These are phyloP conservation scores for Carex pumila DNA, from an alignment of 176 grass and related monocot species.

Conservation along the genomic window DNA sequence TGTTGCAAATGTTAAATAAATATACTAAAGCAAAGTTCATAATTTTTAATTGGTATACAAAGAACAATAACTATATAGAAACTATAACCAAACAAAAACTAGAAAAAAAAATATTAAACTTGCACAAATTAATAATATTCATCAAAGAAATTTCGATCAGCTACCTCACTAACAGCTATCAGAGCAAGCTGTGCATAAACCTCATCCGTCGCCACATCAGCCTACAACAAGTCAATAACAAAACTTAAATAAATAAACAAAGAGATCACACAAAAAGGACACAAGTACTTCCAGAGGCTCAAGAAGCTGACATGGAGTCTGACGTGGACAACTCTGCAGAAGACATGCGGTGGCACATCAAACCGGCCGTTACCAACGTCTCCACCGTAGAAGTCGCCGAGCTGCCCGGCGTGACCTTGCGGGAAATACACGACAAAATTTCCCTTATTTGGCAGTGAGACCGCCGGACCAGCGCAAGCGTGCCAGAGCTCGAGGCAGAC, in stretches of 20 bases:
- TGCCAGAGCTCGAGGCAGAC: constrained; percentile 84
- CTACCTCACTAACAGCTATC: constrained; percentile 49
- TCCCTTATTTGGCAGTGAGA: constrained; percentile 47
- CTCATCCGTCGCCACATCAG: constrained; percentile 70
- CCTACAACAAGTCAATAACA: constrained; percentile 33
- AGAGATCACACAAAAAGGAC: constrained; percentile 12
- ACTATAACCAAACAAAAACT: background rate
- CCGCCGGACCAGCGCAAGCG: constrained; percentile 67
- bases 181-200: constrained; percentile 76
- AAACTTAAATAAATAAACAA: background rate
- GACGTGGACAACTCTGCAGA: constrained; percentile 70
- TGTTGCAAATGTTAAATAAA: background rate
- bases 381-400: constrained; percentile 11
- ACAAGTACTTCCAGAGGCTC: background rate
- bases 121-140: background rate
- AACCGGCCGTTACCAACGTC: background rate
- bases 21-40: background rate
- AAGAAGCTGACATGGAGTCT: constrained; percentile 50
- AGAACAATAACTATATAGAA: background rate
- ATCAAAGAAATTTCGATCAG: background rate
- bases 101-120: background rate
- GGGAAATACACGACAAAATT: constrained; percentile 67
- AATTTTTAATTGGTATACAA: background rate
- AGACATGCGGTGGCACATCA: constrained; percentile 53
- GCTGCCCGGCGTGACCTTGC: constrained; percentile 63